These are phyloP conservation scores for Ceratocystis eucalypticola DNA, from an alignment of 2,329 filamentous ascomycete genomes.

Conservation along the genomic window DNA sequence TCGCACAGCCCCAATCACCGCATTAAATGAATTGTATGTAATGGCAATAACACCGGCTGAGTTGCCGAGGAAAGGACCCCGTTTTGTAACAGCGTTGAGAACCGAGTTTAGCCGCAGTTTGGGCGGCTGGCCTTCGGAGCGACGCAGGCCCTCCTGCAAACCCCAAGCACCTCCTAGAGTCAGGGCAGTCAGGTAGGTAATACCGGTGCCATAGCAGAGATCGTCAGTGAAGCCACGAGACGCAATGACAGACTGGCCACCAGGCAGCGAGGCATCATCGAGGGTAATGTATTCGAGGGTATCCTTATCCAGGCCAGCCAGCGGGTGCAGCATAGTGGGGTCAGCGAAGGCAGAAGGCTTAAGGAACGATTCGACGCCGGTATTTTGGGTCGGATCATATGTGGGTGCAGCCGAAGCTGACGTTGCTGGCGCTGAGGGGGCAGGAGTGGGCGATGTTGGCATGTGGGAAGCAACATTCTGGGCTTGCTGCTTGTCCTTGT, in stretches of 20 bases:
- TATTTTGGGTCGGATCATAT: conserved; percentile 59
- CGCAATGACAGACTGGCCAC: conserved; percentile 73
- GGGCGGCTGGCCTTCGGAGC: conserved; percentile 63
- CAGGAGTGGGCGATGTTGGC: conserved; percentile 7
- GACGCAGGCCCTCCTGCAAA: conserved; percentile 72
- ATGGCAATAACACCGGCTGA: conserved; percentile 91
- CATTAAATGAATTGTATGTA: conserved; percentile 90
- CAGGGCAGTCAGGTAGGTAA: conserved; percentile 82
- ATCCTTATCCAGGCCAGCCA: conserved; percentile 84
- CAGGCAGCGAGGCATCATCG: conserved; percentile 79
- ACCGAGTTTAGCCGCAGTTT: conserved; percentile 89
- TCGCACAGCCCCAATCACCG: conserved; percentile 60
- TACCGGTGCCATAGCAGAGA: conserved; percentile 91
- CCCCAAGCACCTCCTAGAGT: conserved; percentile 84
- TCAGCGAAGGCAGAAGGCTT: conserved; percentile 65
- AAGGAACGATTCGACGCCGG: conserved; percentile 80
- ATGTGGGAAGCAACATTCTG: conserved; percentile 26
- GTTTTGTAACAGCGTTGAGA: conserved; percentile 81
- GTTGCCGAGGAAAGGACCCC: conserved; percentile 92
- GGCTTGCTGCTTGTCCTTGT: conserved; percentile 33
- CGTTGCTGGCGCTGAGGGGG: conserved; percentile 33
- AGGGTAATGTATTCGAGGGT: conserved; percentile 89
- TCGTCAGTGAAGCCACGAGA: conserved; percentile 97
- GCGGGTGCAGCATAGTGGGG: conserved; percentile 76
- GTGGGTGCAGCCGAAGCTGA: conserved; percentile 39